Evolutionary conservation across 805 yeast species (phyloP).

Genomic region (Starmerella bombi): DNA sequence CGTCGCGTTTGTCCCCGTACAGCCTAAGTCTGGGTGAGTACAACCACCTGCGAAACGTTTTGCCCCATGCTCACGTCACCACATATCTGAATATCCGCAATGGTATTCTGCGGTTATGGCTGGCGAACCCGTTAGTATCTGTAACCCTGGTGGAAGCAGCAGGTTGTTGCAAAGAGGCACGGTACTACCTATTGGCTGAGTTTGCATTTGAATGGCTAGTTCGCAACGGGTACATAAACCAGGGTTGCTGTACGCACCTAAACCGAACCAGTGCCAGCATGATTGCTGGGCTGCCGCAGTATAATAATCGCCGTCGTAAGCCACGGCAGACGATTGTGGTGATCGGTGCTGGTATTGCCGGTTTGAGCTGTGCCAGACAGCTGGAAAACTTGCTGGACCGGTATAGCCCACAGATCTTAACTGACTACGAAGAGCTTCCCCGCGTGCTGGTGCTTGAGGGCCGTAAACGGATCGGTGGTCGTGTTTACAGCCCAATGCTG

Average conservation of each 20-base stretch:
- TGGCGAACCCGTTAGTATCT: conserved; percentile 31
- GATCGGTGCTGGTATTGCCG: conserved; percentile 96
- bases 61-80: conserved; percentile 30
- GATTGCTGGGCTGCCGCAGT: conserved; percentile 14
- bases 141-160: conserved; percentile 33
- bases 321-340: conserved; percentile 44
- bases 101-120: conserved; percentile 32
- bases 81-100: conserved; percentile 33
- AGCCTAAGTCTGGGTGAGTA: conserved; percentile 29
- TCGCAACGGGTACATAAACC: conserved; percentile 33
- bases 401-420: conserved; percentile 23
- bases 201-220: conserved; percentile 33
- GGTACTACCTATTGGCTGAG: conserved; percentile 31
- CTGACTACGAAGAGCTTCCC: conserved; percentile 31
- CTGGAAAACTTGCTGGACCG: conserved; percentile 48
- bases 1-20: conserved; percentile 31
- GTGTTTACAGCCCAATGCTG: conserved; percentile 28
- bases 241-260: conserved; percentile 25
- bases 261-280: background rate
- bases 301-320: conserved; percentile 18
- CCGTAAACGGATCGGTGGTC: conserved; percentile 32
- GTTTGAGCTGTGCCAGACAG: conserved; percentile 92
- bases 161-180: conserved; percentile 31
- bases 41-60: conserved; percentile 25
- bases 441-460: conserved; percentile 31